Conservation (phyloP, 1,284 basidiomycete species). For the Bondarzewia mesenterica region DNA sequence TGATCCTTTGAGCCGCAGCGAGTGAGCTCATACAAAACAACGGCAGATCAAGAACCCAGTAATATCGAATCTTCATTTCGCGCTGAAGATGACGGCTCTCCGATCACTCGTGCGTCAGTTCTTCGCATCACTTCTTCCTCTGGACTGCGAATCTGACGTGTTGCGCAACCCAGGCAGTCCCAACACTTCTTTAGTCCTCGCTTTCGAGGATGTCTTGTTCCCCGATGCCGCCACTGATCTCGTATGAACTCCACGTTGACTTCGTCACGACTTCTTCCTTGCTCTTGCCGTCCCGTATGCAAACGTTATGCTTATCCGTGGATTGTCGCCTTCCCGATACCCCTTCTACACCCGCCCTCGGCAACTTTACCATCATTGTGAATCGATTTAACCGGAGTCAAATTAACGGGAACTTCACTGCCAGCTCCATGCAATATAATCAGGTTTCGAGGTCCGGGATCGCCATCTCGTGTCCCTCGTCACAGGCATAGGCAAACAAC, state of each 20-base stretch:
- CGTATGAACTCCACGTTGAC: constrained; percentile 28
- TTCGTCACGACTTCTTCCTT: constrained; percentile 21
- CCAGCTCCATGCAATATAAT: constrained; percentile 24
- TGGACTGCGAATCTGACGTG: neutral
- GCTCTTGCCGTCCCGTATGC: constrained; percentile 24
- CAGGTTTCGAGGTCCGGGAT: constrained; percentile 32
- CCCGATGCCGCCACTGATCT: constrained; percentile 19
- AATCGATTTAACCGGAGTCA: constrained; percentile 28
- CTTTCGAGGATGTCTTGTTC: constrained; percentile 33
- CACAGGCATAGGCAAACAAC: constrained; percentile 15
- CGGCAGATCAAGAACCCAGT: constrained; percentile 14
- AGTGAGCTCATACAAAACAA: too few relatives aligned
- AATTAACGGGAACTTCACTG: constrained; percentile 20
- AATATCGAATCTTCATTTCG: constrained; percentile 27
- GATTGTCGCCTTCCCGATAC: constrained; percentile 18
- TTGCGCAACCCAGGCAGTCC: constrained; percentile 5
- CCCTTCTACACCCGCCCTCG: constrained; percentile 19
- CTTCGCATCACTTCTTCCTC: neutral
- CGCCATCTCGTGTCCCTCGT: constrained; percentile 25
- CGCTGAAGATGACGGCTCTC: constrained; percentile 24
- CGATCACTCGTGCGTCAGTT: constrained; percentile 2
- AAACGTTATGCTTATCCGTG: constrained; percentile 29
- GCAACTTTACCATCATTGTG: constrained; percentile 26
- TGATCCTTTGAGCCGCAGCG: too few relatives aligned
- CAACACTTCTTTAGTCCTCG: constrained; percentile 16